These are phyloP conservation scores for Globisporangium viniferum DNA, from an alignment of 352 stramenopile species.

Conservation along the genomic window DNA sequence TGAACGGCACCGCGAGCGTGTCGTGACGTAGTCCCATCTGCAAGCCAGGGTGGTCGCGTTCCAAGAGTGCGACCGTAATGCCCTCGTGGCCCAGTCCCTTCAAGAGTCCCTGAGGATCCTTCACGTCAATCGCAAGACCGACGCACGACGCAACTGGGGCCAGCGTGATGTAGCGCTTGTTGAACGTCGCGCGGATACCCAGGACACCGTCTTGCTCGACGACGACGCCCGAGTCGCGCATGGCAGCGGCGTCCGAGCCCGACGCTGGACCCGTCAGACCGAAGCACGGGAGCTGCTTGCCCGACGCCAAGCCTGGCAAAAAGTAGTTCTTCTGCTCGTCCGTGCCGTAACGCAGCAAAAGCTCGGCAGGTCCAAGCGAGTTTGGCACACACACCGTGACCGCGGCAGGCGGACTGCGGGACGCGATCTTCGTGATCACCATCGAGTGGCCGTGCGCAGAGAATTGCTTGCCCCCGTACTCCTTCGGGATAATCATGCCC, in stretches of 20 bases:
- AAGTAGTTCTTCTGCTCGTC: slow-evolving; percentile 96
- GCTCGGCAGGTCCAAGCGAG: slow-evolving; percentile 95
- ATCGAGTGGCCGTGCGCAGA: slow-evolving; percentile 88
- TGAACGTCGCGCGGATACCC: slow-evolving; percentile 95
- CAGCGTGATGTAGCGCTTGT: slow-evolving; percentile 99
- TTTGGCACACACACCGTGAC: slow-evolving; percentile 97
- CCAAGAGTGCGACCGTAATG: slow-evolving; percentile 96
- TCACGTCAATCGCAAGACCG: slow-evolving; percentile 95
- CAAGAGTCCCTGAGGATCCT: slow-evolving; percentile 94
- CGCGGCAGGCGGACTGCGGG: slow-evolving; percentile 87
- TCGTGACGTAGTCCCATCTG: slow-evolving; percentile 96
- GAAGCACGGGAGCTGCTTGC: slow-evolving; percentile 97
- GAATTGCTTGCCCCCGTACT: slow-evolving; percentile 92
- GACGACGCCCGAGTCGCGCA: slow-evolving; percentile 94
- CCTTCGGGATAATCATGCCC: slow-evolving; percentile 98
- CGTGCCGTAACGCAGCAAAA: slow-evolving; percentile 95
- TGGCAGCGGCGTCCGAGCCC: slow-evolving; percentile 93
- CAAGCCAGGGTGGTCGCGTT: slow-evolving; percentile 93
- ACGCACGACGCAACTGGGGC: slow-evolving; percentile 96
- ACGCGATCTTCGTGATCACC: slow-evolving; percentile 93
- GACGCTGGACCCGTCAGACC: slow-evolving; percentile 94
- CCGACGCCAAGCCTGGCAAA: slow-evolving; percentile 90
- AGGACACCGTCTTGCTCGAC: slow-evolving; percentile 93
- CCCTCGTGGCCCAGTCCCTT: slow-evolving; percentile 92
- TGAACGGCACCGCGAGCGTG: slow-evolving; percentile 95